phyloP scores from a whole-genome alignment of 2,329 filamentous ascomycete genomes.

The Gaeumannomyces sp. region DNA sequence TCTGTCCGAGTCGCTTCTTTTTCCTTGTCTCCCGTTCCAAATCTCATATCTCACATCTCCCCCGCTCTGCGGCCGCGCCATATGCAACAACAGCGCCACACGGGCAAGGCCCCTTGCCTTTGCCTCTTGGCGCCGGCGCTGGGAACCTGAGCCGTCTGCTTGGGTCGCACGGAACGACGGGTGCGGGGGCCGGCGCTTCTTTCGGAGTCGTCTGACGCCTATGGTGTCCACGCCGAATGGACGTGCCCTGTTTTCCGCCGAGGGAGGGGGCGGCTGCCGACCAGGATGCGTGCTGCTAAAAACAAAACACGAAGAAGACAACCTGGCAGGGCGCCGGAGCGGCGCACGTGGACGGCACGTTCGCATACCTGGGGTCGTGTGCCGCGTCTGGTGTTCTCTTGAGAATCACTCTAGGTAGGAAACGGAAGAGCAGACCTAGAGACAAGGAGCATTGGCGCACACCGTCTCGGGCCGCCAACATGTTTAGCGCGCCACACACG shows the following conservation, averaged over 20 bases:
- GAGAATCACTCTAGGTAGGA: too few relatives aligned
- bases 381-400: too few relatives aligned
- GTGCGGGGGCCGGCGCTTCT: neutral
- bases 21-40: too few relatives aligned
- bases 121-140: neutral
- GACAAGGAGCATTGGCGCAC: neutral
- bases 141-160: neutral
- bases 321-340: neutral
- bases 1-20: too few relatives aligned
- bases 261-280: too few relatives aligned
- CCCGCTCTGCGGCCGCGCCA: too few relatives aligned
- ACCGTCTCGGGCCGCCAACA: neutral
- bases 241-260: neutral
- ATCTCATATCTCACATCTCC: too few relatives aligned
- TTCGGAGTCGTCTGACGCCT: neutral
- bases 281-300: neutral
- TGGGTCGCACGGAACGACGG: neutral
- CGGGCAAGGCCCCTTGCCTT: neutral
- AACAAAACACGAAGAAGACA: neutral
- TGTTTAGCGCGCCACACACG: too few relatives aligned
- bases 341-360: neutral
- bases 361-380: neutral
- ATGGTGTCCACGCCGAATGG: neutral
- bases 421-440: neutral
- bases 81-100: too few relatives aligned